A percentile compares a stretch with the other conserved stretches of the same genome.
Evolutionary conservation across 805 yeast species (phyloP).

Genomic region (Starmerella floris): DNA sequence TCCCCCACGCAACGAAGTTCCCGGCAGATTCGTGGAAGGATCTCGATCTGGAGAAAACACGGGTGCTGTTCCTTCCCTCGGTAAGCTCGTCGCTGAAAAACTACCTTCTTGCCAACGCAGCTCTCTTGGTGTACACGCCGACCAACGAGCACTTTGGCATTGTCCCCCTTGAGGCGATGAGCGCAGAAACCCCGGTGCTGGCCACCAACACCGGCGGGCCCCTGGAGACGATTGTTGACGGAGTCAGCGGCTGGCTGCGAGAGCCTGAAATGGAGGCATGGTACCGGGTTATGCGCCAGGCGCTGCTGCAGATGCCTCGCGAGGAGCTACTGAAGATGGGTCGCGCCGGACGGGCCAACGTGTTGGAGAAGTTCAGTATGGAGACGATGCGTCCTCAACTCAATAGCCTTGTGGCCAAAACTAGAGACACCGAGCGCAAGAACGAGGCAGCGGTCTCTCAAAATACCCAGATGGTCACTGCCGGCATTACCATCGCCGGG

Average conservation of each 20-base stretch:
- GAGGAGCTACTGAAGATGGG: slow-evolving; percentile 24
- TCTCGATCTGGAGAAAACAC: slow-evolving; percentile 23
- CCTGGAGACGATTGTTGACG: slow-evolving; percentile 52
- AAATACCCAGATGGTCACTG: slow-evolving; percentile 8
- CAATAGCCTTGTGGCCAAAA: slow-evolving; percentile 17
- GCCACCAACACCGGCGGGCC: slow-evolving; percentile 93
- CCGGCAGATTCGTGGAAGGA: slow-evolving; percentile 19
- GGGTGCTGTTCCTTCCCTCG: slow-evolving; percentile 69
- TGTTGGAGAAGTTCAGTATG: slow-evolving; percentile 25
- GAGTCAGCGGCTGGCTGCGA: slow-evolving; percentile 31
- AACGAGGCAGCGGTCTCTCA: slow-evolving; percentile 8
- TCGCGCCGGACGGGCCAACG: slow-evolving; percentile 24
- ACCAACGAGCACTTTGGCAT: slow-evolving; percentile 91
- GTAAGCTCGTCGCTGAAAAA: slow-evolving; percentile 54
- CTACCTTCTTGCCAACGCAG: slow-evolving; percentile 43
- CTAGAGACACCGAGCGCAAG: slow-evolving; percentile 16
- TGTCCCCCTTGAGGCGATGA: slow-evolving; percentile 94
- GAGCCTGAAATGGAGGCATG: slow-evolving; percentile 26
- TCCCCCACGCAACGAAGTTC: slow-evolving; percentile 36
- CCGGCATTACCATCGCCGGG: background rate
- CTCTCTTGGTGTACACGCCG: slow-evolving; percentile 73
- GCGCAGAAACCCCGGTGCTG: slow-evolving; percentile 64
- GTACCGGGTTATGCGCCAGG: slow-evolving; percentile 26
- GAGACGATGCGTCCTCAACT: slow-evolving; percentile 25
- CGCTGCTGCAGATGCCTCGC: slow-evolving; percentile 16